Base-by-base conservation (phyloP, 148 eudicot genomes). In the Pouteria glomerata region DNA sequence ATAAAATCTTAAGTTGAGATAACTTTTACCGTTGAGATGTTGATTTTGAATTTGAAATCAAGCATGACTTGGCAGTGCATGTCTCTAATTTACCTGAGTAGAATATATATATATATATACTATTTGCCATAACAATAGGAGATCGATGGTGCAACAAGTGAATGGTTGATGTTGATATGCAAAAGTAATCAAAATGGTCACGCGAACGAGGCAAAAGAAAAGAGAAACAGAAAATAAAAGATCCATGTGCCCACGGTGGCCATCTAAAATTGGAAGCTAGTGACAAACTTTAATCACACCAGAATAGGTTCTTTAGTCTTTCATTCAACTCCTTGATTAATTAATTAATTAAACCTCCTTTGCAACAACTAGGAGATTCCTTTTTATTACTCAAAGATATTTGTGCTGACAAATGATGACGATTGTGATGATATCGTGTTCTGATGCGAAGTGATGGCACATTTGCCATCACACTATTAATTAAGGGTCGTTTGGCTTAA, bases 261-360 rank as follows among this genome's bases (percentile, higher is more conserved):
- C 71, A 33, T 34, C 45, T 6, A 51, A 66, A 31, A 7, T 15
- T 21, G 30, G 19, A 52, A 51, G n/a, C n/a, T n/a, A n/a, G 44
- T 68, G 29, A 44, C 57, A 67, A 67, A n/a, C 26, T 30, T 48
- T 50, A 47, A 18, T 10, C 37, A 31, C 55, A 30, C 66, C 13
- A 66, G 2, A 31, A 30, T 30, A 48, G 19, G 31, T 7, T 42
- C 37, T n/a, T 51, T 21, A 33, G 14, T 68, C 27, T 14, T 68
- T 68, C 71, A 33, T 51, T 68, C 71, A 68, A 35, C 59, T 31
- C 33, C 71, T 21, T 68, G n/a, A n/a, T n/a, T n/a, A n/a, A n/a
- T n/a, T n/a, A n/a, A n/a, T n/a, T n/a, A n/a, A n/a, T n/a, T 33
- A 34, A 34, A 5, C 26, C 71, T 13, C 41, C 30, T 34, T 50